Evolutionary conservation across 23 red algal genomes (phyloP), one percentile per base, ranked within the genome.

Genomic region (Chondrus crispus): DNA sequence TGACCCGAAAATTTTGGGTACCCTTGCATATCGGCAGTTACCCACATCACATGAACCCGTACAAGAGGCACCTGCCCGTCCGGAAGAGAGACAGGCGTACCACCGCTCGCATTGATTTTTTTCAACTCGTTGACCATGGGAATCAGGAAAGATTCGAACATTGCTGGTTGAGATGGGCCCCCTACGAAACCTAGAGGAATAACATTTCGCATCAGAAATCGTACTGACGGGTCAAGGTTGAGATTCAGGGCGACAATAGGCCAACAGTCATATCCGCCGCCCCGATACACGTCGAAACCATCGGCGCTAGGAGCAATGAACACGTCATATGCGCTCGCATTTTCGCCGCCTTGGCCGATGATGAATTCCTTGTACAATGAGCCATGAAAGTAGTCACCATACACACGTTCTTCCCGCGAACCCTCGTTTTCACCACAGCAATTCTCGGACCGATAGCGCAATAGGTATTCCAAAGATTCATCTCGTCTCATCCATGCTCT

Each of bases 111-210:
- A 0, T 43, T 33, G 19, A 85, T 35, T 68, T 43, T 3, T 36
- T 64, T 11, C 9, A 63, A 1, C 57, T 68, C 58, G 9, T 64
- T 60, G n/a, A 85, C 58, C 20, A 85, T 43, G 62, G 57, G 26
- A 68, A 32, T 58, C 39, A 85, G 51, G 48, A 85, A 66, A 41
- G 81, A 85, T 85, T 85, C 51, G 8, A 85, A 41, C 26, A 68
- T 58, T 44, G 13, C 57, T 60, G 81, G 81, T 37, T 85, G 20
- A 13, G 81, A 62, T n/a, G 52, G 52, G 0, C 7, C 55, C 16
- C 51, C 43, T 32, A 85, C 4, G 81, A 85, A 85, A 12, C 51
- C 62, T 28, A 44, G 68, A 32, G 29, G 81, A 26, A 50, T 46
- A 16, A 85, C 44, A 46, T 85, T 71, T 10, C 57, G 20, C 81